A percentile compares a stretch with the other conserved stretches of the same genome.
Conservation (phyloP, 2,329 filamentous ascomycete genomes). For the Cercospora zeina region DNA sequence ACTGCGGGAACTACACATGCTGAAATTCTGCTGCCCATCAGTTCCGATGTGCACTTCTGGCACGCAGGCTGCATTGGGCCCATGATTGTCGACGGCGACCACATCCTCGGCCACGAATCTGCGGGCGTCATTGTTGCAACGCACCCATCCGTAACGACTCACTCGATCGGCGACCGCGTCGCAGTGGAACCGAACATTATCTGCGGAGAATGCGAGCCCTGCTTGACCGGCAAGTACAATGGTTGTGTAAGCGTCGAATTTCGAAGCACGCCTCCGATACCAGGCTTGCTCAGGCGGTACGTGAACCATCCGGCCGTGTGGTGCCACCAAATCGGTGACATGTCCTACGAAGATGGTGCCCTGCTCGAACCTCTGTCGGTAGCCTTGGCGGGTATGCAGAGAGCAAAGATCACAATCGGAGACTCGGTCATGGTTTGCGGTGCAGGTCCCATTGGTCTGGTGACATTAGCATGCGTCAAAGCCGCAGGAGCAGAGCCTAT, state of each 20-base stretch:
- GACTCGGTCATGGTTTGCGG: slow-evolving; percentile 88
- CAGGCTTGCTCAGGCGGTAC: slow-evolving; percentile 84
- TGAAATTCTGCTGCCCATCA: slow-evolving; percentile 40
- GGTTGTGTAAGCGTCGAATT: slow-evolving; percentile 85
- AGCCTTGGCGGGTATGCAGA: slow-evolving; percentile 81
- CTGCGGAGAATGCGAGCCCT: slow-evolving; percentile 87
- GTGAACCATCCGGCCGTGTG: slow-evolving; percentile 91
- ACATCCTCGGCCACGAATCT: slow-evolving; percentile 93
- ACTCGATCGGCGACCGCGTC: slow-evolving; percentile 85
- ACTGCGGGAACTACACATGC: background rate
- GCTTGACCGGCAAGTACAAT: slow-evolving; percentile 90
- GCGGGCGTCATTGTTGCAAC: slow-evolving; percentile 78
- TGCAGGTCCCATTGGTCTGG: slow-evolving; percentile 88
- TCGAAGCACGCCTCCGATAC: slow-evolving; percentile 84
- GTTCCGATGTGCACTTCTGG: slow-evolving; percentile 97
- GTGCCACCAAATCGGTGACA: slow-evolving; percentile 94
- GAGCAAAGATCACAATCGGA: slow-evolving; percentile 76
- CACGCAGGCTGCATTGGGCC: slow-evolving; percentile 91
- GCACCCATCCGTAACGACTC: slow-evolving; percentile 72
- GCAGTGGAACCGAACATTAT: slow-evolving; percentile 93
- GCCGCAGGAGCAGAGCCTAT: slow-evolving; percentile 88
- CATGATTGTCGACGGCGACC: slow-evolving; percentile 86
- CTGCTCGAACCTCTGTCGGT: slow-evolving; percentile 89
- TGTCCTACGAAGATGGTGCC: slow-evolving; percentile 89
- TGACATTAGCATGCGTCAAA: slow-evolving; percentile 78